Base-by-base conservation (phyloP, 495 filamentous ascomycete species). In the Xylona heveae region DNA sequence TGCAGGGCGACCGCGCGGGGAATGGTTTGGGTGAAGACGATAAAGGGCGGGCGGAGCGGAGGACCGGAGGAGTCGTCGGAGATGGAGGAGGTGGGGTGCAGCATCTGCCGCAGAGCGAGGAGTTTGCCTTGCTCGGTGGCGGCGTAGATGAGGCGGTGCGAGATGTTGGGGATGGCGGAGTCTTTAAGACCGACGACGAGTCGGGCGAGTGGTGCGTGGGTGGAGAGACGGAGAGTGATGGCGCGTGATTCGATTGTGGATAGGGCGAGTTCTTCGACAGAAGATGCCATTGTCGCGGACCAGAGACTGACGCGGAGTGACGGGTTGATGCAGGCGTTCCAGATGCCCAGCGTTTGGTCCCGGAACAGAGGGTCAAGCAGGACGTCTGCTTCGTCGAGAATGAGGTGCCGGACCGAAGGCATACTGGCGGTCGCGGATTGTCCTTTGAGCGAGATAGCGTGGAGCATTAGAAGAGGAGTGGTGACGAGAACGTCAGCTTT, bases 201-300 rank as follows among this genome's bases (percentile, higher is more conserved):
- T 22, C 88, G 79, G 35, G 93, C 47, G 9, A 91, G 55, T 0
- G 72, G 64, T 33, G 49, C 45, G 20, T 53, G 46, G 25, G 44
- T 42, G 38, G 19, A 42, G 6, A 34, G 39, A 5, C 49, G 39
- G 16, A 42, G 35, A 5, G 40, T 33, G 20, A 48, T 45, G 19
- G 46, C 44, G 8, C 71, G 58, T 26, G 58, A 53, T 30, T 66
- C 54, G 28, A 75, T 66, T 5, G 71, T 74, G 17, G 62, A 62
- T 16, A 60, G 57, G 28, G 77, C 63, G 8, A 94, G 58, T 20
- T 74, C 59, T 51, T 97, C 90, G 29, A 94, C 73, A 41, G 73
- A 82, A 12, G 88, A 92, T 12, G 75, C 79, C 74, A 97, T 95
- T 2, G 88, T 97, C 6, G 90, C 88, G 13, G 84, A 94, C 79